A percentile compares a stretch with the other conserved stretches of the same genome.
phyloP scores from a whole-genome alignment of 441 rosid species.

The Erysimum pusillum region DNA sequence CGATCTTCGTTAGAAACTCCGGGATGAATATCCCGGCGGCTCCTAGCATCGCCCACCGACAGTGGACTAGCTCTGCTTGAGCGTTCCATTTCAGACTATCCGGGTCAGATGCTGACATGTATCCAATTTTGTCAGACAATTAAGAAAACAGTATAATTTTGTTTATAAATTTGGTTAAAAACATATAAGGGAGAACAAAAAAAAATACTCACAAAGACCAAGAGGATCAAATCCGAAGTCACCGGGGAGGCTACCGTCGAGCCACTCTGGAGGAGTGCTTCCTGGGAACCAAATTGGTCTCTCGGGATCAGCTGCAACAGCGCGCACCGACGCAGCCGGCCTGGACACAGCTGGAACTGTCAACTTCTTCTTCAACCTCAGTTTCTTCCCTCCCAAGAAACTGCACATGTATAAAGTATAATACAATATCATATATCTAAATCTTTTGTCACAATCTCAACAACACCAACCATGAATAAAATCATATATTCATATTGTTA shows the following conservation, averaged over 20 bases:
- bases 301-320: constrained; percentile 80
- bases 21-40: constrained; percentile 98
- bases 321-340: constrained; percentile 62
- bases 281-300: constrained; percentile 99
- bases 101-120: constrained; percentile 79
- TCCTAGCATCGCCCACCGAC: constrained; percentile 97
- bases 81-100: constrained; percentile 91
- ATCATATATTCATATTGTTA: background rate
- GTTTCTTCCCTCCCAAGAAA: constrained; percentile 78
- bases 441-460: background rate
- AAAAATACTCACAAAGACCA: constrained; percentile 73
- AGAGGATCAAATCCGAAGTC: constrained; percentile 97
- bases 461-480: background rate
- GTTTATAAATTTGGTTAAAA: background rate
- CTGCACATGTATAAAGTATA: constrained; percentile 49
- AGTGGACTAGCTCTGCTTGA: constrained; percentile 91
- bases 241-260: constrained; percentile 96
- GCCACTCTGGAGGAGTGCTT: constrained; percentile 96
- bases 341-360: constrained; percentile 48
- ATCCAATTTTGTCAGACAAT: background rate
- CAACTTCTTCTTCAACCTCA: constrained; percentile 58
- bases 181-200: background rate
- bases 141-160: background rate
- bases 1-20: constrained; percentile 87
- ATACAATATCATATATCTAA: background rate